These are phyloP conservation scores for Alternaria rosae DNA, from an alignment of 2,329 filamentous ascomycete species.

Conservation along the genomic window DNA sequence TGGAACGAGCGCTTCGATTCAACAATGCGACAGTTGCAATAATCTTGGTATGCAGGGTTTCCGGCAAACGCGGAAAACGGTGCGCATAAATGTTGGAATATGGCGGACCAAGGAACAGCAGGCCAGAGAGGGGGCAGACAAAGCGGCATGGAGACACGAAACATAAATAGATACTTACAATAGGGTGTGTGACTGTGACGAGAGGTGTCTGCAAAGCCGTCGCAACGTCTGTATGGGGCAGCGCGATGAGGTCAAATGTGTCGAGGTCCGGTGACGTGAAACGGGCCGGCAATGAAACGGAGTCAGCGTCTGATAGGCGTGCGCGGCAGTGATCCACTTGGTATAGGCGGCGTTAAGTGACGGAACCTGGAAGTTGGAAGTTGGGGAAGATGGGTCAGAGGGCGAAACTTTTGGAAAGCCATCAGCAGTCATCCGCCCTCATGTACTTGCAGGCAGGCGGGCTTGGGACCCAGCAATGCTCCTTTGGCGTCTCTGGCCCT, in stretches of 20 bases:
- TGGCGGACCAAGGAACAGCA: neutral
- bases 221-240: conserved; percentile 10
- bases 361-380: neutral
- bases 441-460: conserved; percentile 24
- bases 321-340: conserved; percentile 13
- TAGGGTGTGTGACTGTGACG: conserved; percentile 17
- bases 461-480: conserved; percentile 32
- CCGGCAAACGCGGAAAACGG: conserved; percentile 8
- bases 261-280: conserved; percentile 25
- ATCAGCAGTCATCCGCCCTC: conserved; percentile 30
- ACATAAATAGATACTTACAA: conserved; percentile 19
- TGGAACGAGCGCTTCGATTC: neutral
- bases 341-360: neutral
- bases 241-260: conserved; percentile 3
- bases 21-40: neutral
- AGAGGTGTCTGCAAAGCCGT: conserved; percentile 3
- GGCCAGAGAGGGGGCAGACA: neutral
- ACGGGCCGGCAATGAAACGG: conserved; percentile 31
- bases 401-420: conserved; percentile 27
- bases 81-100: conserved; percentile 4
- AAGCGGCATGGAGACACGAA: conserved; percentile 2
- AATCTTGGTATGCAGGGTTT: conserved; percentile 2
- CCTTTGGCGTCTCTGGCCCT: conserved; percentile 26
- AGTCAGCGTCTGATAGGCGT: conserved; percentile 18
- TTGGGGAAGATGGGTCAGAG: conserved; percentile 2